A percentile compares a stretch with the other conserved stretches of the same genome.
phyloP scores from a whole-genome alignment of 1,284 basidiomycete genomes.

The Butyriboletus appendiculatus region DNA sequence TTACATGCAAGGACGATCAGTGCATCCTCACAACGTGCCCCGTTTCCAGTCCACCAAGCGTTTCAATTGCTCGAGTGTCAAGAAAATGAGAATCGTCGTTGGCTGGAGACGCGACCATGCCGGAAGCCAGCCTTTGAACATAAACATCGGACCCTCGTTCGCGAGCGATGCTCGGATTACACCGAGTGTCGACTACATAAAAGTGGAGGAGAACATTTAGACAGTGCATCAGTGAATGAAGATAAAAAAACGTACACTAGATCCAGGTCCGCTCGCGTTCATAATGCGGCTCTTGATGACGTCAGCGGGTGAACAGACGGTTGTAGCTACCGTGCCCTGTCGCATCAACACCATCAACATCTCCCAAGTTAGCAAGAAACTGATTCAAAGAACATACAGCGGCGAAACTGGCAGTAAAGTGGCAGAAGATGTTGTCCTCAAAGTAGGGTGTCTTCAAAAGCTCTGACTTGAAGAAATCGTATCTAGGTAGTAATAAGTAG shows the following conservation, averaged over 20 bases:
- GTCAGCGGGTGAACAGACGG: slow-evolving; percentile 92
- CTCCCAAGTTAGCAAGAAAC: neutral
- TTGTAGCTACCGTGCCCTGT: slow-evolving; percentile 89
- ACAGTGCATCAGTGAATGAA: neutral
- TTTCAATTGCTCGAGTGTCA: slow-evolving; percentile 58
- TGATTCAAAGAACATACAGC: slow-evolving; percentile 52
- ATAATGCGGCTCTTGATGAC: slow-evolving; percentile 91
- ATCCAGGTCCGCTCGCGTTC: slow-evolving; percentile 84
- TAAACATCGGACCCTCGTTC: slow-evolving; percentile 85
- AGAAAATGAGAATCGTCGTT: slow-evolving; percentile 82
- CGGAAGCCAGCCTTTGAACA: slow-evolving; percentile 91
- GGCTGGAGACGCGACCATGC: slow-evolving; percentile 86
- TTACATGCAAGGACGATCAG: neutral
- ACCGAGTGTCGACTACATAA: slow-evolving; percentile 60
- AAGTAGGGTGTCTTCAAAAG: slow-evolving; percentile 72
- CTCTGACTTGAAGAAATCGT: slow-evolving; percentile 88
- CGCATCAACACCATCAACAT: neutral
- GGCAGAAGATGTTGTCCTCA: slow-evolving; percentile 77
- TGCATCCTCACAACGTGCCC: slow-evolving; percentile 14
- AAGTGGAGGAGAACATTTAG: neutral
- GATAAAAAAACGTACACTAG: slow-evolving; percentile 48
- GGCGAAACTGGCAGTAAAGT: slow-evolving; percentile 85
- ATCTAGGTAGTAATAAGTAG: slow-evolving; percentile 44
- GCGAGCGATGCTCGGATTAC: slow-evolving; percentile 75
- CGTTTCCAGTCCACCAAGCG: slow-evolving; percentile 27